phyloP scores from a whole-genome alignment of 2,329 filamentous ascomycete species.

The Coniochaeta sp. region DNA sequence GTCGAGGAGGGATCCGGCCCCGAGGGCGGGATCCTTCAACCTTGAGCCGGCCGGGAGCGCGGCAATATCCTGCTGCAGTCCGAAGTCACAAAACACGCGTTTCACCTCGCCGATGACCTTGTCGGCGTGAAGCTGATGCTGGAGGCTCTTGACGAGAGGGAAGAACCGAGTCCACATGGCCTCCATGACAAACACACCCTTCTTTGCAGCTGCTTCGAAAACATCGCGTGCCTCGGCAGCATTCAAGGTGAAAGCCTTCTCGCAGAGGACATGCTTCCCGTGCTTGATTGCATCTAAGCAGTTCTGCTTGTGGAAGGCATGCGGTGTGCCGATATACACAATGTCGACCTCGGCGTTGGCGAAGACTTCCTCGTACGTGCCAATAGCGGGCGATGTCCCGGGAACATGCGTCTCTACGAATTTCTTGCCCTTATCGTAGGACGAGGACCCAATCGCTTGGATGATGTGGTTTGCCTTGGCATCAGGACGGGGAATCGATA shows the following conservation, averaged over 20 bases:
- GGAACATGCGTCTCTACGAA: conserved; percentile 27
- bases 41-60: conserved; percentile 26
- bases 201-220: conserved; percentile 26
- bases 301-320: conserved; percentile 33
- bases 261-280: conserved; percentile 36
- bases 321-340: conserved; percentile 37
- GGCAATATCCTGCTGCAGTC: conserved; percentile 25
- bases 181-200: conserved; percentile 35
- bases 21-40: conserved; percentile 76
- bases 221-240: conserved; percentile 29
- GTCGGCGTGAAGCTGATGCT: conserved; percentile 27
- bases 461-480: conserved; percentile 27
- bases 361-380: conserved; percentile 30
- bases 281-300: conserved; percentile 32
- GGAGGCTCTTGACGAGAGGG: conserved; percentile 26
- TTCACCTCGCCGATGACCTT: conserved; percentile 29
- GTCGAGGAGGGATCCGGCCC: conserved; percentile 76
- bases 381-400: conserved; percentile 20
- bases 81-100: conserved; percentile 31
- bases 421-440: conserved; percentile 20
- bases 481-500: conserved; percentile 22
- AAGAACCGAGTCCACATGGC: conserved; percentile 38
- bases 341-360: conserved; percentile 32
- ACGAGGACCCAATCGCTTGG: conserved; percentile 28
- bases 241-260: conserved; percentile 36